A percentile compares a stretch with the other conserved stretches of the same genome.
Conservation (phyloP, 371 early-diverging fungal genomes). For the Haplosporangium sp. region DNA sequence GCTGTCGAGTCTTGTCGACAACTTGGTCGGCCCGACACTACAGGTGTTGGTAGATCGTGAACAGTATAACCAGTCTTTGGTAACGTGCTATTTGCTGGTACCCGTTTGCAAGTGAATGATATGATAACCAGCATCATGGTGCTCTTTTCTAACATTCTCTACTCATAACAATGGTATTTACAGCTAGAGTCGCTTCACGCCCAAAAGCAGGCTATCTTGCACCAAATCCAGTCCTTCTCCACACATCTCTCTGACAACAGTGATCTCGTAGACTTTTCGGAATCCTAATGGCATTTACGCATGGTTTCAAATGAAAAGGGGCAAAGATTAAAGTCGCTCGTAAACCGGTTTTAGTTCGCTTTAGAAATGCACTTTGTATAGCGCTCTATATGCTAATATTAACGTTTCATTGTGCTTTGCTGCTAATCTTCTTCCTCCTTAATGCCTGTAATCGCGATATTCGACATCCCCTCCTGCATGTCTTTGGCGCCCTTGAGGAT, state of each 20-base stretch:
- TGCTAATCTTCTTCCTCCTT: conserved; percentile 21
- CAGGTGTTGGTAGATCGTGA: conserved; percentile 57
- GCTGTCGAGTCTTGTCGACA: conserved; percentile 64
- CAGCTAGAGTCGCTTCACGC: conserved; percentile 38
- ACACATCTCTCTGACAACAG: background rate
- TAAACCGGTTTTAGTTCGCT: too few species aligned
- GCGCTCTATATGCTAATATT: too few species aligned
- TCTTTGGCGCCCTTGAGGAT: conserved; percentile 18
- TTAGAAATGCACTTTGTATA: too few species aligned
- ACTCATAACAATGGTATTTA: background rate
- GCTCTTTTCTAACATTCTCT: background rate
- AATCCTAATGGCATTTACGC: conserved; percentile 5
- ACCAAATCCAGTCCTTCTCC: conserved; percentile 24
- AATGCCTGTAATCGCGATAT: conserved; percentile 12
- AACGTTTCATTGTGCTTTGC: background rate
- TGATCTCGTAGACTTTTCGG: conserved; percentile 37
- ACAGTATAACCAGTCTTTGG: conserved; percentile 48
- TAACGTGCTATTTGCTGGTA: background rate
- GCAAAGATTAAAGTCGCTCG: too few species aligned
- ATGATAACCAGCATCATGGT: background rate
- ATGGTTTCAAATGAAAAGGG: background rate
- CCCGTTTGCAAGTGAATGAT: background rate
- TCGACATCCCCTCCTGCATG: conserved; percentile 5
- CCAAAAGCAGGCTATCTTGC: conserved; percentile 33
- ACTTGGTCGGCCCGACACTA: conserved; percentile 65